These are phyloP conservation scores for Xylariaceae sp. DNA, from an alignment of 2,329 filamentous ascomycete species.

Conservation along the genomic window DNA sequence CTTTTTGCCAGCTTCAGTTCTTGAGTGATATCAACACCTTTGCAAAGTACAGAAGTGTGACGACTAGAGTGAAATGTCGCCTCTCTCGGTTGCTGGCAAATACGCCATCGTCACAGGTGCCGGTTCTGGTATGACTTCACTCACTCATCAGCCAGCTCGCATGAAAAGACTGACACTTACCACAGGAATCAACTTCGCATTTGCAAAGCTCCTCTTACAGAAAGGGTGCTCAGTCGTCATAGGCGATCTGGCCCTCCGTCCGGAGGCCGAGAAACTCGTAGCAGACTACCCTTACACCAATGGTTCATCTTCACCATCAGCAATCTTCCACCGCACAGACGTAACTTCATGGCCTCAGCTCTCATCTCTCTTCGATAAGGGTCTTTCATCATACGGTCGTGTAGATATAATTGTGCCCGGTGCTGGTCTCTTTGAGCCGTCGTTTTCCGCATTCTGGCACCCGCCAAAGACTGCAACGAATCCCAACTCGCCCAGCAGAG, in stretches of 20 bases:
- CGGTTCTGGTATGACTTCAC: constrained; percentile 1
- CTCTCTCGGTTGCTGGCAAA: constrained; percentile 5
- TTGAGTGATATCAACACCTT: no score
- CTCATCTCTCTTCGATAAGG: constrained; percentile 2
- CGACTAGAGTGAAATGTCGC: background rate
- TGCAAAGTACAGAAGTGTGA: no score
- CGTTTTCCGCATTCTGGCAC: constrained; percentile 6
- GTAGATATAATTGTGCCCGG: constrained; percentile 8
- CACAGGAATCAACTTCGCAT: constrained; percentile 4
- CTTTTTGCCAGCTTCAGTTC: no score
- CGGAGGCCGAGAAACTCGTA: background rate
- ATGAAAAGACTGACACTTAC: background rate
- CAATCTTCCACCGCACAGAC: constrained; percentile 3
- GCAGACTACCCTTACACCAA: background rate
- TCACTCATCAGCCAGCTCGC: background rate
- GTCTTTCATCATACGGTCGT: background rate
- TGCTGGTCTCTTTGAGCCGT: constrained; percentile 9
- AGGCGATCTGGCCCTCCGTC: constrained; percentile 1
- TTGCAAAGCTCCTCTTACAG: constrained; percentile 1
- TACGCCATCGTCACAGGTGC: constrained; percentile 5
- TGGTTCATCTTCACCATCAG: background rate
- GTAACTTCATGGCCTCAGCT: constrained; percentile 6
- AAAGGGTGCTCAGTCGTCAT: constrained; percentile 6
- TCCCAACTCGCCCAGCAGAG: constrained; percentile 1
- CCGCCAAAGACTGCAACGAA: constrained; percentile 1